Conservation (phyloP, 2,329 filamentous ascomycete species). For the Hymenoscyphus fraxineus region DNA sequence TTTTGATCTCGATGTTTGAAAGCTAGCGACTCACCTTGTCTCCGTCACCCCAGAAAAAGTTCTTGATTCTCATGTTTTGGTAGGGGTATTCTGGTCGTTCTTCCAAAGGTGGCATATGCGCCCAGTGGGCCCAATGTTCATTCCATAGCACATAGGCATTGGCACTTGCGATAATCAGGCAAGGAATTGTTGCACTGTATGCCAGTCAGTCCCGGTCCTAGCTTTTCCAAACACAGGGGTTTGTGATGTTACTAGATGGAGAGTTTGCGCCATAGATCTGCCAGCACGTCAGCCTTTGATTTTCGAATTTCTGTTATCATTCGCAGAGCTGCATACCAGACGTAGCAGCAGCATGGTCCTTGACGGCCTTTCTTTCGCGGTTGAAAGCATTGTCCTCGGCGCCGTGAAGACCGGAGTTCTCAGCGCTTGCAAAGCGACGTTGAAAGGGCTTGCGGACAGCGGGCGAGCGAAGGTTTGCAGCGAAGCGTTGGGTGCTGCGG, state of each 20-base stretch:
- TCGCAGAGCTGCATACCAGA: conserved; percentile 59
- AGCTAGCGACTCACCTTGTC: conserved; percentile 70
- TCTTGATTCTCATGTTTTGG: conserved; percentile 97
- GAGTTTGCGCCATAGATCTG: conserved; percentile 93
- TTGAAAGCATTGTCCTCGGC: conserved; percentile 85
- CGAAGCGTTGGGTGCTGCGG: conserved; percentile 60
- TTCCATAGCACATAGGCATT: conserved; percentile 92
- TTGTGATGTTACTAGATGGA: conserved; percentile 75
- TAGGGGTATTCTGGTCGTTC: conserved; percentile 92
- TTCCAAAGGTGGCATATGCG: conserved; percentile 79
- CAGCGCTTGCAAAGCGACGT: conserved; percentile 67
- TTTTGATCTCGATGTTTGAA: conserved; percentile 4
- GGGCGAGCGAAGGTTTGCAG: conserved; percentile 54
- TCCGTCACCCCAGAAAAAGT: conserved; percentile 91
- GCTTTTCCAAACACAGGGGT: neutral
- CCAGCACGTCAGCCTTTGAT: conserved; percentile 35
- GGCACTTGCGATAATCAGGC: conserved; percentile 64
- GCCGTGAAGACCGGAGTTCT: conserved; percentile 53
- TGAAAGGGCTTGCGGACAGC: conserved; percentile 56
- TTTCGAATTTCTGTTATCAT: neutral
- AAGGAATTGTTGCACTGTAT: conserved; percentile 68
- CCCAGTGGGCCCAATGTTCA: conserved; percentile 96
- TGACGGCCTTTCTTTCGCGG: conserved; percentile 83
- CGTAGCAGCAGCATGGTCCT: conserved; percentile 81
- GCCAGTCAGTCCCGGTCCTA: conserved; percentile 17